Evolutionary conservation across 768 basidiomycete genomes (phyloP).

Genomic region (Kwoniella dejecticola): DNA sequence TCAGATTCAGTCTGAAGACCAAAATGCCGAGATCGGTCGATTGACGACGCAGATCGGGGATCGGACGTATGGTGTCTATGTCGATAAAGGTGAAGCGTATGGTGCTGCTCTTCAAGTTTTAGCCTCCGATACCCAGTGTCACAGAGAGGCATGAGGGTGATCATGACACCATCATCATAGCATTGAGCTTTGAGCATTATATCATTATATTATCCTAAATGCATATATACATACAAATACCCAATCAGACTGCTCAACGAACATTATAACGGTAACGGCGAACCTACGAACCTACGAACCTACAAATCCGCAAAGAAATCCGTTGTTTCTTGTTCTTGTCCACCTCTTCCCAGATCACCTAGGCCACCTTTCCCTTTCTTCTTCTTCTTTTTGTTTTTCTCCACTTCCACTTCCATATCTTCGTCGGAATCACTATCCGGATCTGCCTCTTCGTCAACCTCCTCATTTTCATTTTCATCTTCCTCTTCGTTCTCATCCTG

Average conservation of each 20-base stretch:
- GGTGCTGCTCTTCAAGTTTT: conserved; percentile 28
- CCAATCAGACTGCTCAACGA: neutral
- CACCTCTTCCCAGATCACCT: conserved; percentile 20
- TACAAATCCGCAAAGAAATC: conserved; percentile 28
- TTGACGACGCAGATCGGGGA: conserved; percentile 28
- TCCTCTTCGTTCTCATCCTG: conserved; percentile 17
- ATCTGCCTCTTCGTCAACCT: conserved; percentile 12
- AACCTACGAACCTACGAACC: no score
- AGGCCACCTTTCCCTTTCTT: conserved; percentile 16
- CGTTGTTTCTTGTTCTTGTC: conserved; percentile 9
- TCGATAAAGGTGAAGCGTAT: conserved; percentile 45
- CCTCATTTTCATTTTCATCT: conserved; percentile 6
- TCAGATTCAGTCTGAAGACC: no score
- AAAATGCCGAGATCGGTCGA: conserved; percentile 55
- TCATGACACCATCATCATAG: no score
- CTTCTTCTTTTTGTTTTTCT: conserved; percentile 16
- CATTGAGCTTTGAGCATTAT: neutral
- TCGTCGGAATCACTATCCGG: conserved; percentile 8
- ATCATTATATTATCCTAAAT: neutral
- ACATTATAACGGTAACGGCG: no score
- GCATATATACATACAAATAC: neutral
- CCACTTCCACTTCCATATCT: conserved; percentile 18
- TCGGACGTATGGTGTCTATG: conserved; percentile 31
- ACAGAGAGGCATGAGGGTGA: no score
- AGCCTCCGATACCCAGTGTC: neutral